Conservation (phyloP, 78 protist species). For the Chrysochromulina parva region DNA sequence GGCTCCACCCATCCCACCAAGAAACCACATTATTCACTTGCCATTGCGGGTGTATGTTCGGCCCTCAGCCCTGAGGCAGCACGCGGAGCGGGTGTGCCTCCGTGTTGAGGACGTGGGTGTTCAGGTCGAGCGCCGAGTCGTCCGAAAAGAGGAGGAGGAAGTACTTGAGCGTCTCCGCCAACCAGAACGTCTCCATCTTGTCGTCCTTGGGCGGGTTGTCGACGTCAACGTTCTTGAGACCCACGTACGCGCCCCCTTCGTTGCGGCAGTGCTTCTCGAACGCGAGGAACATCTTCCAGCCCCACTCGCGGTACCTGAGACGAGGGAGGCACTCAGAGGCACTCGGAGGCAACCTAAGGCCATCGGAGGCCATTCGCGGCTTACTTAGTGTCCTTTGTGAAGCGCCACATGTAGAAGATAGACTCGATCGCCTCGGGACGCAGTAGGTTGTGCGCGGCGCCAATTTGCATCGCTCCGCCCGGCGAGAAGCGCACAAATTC, state of each 20-base stretch:
- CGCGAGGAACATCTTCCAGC: constrained; percentile 76
- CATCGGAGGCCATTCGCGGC: too few species aligned
- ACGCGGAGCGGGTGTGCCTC: constrained; percentile 94
- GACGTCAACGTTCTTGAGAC: constrained; percentile 13
- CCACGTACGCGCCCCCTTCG: constrained; percentile 34
- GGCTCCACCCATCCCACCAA: too few species aligned
- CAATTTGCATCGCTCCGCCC: constrained; percentile 3
- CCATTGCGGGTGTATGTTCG: too few species aligned
- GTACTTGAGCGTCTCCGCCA: constrained; percentile 92
- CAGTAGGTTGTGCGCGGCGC: constrained; percentile 57
- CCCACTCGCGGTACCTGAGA: constrained; percentile 74
- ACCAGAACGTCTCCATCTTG: constrained; percentile 75
- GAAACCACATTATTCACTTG: too few species aligned
- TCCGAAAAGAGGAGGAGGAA: constrained; percentile 69
- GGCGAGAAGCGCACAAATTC: constrained; percentile 46
- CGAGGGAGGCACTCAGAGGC: too few species aligned
- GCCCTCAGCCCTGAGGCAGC: too few species aligned
- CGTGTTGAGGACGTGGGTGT: constrained; percentile 84
- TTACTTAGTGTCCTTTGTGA: constrained; percentile 76
- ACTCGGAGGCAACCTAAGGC: too few species aligned
- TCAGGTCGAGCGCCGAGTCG: constrained; percentile 64
- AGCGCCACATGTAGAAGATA: constrained; percentile 59
- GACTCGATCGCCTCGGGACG: constrained; percentile 89
- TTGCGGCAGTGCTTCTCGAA: constrained; percentile 36
- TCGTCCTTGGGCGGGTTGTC: neutral